Evolutionary conservation across 139 green algal genomes (phyloP), one percentile per base, ranked within the genome.

Genomic region (Tetradesmus lagerheimii): DNA sequence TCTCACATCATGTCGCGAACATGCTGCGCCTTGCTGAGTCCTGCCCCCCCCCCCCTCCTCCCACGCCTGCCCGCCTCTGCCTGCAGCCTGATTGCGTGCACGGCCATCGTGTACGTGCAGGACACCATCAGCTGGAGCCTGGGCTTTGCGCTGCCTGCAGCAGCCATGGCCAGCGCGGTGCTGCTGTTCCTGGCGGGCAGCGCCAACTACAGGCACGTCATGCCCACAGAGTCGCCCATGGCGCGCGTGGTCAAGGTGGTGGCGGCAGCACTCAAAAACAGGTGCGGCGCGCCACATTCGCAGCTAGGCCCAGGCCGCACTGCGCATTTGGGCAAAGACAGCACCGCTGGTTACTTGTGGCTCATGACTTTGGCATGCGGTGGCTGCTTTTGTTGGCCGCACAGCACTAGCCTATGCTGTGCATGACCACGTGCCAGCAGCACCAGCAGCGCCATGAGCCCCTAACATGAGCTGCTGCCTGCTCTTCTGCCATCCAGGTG

Each of bases 71-170:
- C 20, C 57, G 16, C 57, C 57, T n/a, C 11, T 11, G 11, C 45
- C 62, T 4, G 67, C 67, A 89, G 76, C 20, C 90, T 99, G 39
- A 92, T 98, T 75, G 96, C 96, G 1, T 95, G 95, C 75, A 98
- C 96, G 0, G 90, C 93, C 64, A 93, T 97, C 16, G 96, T 98
- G 29, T 97, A 95, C 88, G 93, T 98, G 35, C 95, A 98, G 90
- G 95, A 98, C 86, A 91, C 92, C 53, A 88, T 97, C n/a, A 94
- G 83, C 53, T 99, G 97, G 97, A 96, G 94, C n/a, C 87, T 99
- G 14, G 97, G 97, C 27, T 99, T 99, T 95, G 94, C 91, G 25
- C 95, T 99, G 31, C 96, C 97, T 14, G 97, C 95, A 6, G 91
- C 91, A n/a, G 95, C 93, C 34, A 99, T 99, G 97, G 89, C 85